Evolutionary conservation across 73 alveolate species (phyloP).

Genomic region (Durusdinium trenchii): DNA sequence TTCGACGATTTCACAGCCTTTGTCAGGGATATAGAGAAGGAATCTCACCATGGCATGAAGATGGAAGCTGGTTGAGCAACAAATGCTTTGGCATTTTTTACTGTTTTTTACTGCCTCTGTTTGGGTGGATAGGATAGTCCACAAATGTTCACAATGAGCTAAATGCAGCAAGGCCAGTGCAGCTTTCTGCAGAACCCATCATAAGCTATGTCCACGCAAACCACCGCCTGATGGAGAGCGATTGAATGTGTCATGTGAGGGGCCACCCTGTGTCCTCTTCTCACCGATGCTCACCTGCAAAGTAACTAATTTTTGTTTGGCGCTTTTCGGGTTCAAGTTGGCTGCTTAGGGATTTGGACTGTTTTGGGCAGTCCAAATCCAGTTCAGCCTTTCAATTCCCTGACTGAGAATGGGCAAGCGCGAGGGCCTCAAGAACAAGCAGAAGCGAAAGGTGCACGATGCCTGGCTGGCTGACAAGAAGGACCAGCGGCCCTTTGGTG

Average conservation of each 20-base stretch:
- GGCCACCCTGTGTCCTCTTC: not conserved
- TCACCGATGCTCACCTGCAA: not conserved
- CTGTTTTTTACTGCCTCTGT: not conserved
- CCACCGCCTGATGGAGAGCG: too few relatives aligned
- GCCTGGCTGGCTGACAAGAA: not conserved
- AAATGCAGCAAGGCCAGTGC: not conserved
- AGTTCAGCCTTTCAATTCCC: too few relatives aligned
- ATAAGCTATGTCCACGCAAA: not conserved
- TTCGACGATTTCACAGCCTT: not conserved
- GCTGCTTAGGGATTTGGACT: too few relatives aligned
- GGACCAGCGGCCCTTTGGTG: not conserved
- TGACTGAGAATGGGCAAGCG: not conserved
- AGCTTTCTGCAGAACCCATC: not conserved
- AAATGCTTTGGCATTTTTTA: not conserved
- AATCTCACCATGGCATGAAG: not conserved
- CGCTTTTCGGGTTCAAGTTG: too few relatives aligned
- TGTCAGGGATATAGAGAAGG: not conserved
- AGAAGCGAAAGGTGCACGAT: not conserved
- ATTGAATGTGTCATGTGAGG: not conserved
- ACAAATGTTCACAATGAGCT: not conserved
- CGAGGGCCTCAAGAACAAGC: not conserved
- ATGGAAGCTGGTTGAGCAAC: not conserved
- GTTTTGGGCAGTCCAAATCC: not conserved
- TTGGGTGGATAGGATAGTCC: not conserved
- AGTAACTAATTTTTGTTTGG: too few relatives aligned